Evolutionary conservation across 805 yeast genomes (phyloP), one percentile per base, ranked within the genome.

Genomic region (Kluyveromyces aestuarii): DNA sequence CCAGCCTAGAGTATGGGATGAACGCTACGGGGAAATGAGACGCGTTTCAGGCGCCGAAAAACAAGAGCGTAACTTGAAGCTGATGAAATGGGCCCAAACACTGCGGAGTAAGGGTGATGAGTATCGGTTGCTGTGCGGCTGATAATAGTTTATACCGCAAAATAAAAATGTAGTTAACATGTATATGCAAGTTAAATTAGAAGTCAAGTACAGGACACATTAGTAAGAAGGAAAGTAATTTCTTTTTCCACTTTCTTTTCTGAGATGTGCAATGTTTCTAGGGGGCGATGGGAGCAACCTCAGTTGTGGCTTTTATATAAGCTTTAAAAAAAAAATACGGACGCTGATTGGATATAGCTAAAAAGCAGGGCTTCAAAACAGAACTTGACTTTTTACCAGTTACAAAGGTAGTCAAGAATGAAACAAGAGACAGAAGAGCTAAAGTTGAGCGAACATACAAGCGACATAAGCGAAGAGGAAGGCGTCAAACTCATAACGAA

Each of bases 1-100:
- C 35, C 55, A 54, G 33, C 67, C 67, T 8, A 55, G 55, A 7
- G 27, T 46, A 10, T 63, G 67, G 67, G 57, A 52, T 36, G 55
- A 50, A 5, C 27, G 42, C 35, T 50, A 48, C 43, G 49, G 47
- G 27, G 45, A 50, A 2, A 44, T 55, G 45, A 52, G 67, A 48
- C 18, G 42, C n/a, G 18, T 42, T 1, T 45, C 56, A 19, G 54
- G 55, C 14, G 48, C 43, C 13, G 48, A 53, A 41, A 63, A 63
- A 41, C 43, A 48, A 13, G 50, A 56, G 18, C 52, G 67, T 39
- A 61, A 60, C 17, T 44, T 48, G 14, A 19, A 47, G 19, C 44
- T 63, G 18, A 50, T 50, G 30, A 37, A 50, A 25, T 50, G 50
- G 36, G 52, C 66, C 8, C 43, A 48, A 27, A 41, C 49, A n/a